phyloP scores from a whole-genome alignment of 768 basidiomycete species.

The Suillus americanus region DNA sequence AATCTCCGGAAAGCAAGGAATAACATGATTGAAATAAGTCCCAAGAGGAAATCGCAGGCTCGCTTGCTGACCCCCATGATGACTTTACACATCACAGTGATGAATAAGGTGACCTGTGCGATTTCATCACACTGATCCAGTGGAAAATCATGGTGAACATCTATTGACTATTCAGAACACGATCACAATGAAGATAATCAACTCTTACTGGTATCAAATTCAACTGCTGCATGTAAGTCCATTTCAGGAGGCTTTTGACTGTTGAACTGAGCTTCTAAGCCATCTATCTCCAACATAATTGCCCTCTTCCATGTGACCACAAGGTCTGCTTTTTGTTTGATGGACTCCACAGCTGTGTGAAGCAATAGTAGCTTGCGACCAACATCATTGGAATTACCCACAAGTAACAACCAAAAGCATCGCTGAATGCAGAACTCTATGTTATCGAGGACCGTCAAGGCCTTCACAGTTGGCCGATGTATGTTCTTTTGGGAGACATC shows the following conservation, averaged over 20 bases:
- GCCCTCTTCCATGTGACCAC: background rate
- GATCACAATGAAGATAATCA: background rate
- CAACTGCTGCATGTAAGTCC: background rate
- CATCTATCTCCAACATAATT: background rate
- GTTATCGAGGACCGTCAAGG: background rate
- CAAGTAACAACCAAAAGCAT: background rate
- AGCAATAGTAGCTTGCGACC: background rate
- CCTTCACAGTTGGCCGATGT: background rate
- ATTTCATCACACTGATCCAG: background rate
- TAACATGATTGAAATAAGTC: constrained; percentile 12
- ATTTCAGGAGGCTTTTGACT: background rate
- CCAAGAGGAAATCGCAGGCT: constrained; percentile 20
- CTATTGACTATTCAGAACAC: background rate
- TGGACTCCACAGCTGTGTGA: background rate
- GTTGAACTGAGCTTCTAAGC: background rate
- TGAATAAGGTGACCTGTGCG: background rate
- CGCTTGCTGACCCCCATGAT: constrained; percentile 16
- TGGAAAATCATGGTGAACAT: background rate
- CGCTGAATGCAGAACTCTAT: background rate
- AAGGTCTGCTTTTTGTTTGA: background rate
- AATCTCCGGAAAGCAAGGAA: background rate
- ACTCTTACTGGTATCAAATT: background rate
- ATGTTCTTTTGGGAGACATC: background rate
- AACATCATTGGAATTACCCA: background rate
- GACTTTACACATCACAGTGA: background rate